A percentile compares a stretch with the other conserved stretches of the same genome.
Evolutionary conservation across 2,329 filamentous ascomycete genomes (phyloP).

Genomic region (Trichoderma gracile): DNA sequence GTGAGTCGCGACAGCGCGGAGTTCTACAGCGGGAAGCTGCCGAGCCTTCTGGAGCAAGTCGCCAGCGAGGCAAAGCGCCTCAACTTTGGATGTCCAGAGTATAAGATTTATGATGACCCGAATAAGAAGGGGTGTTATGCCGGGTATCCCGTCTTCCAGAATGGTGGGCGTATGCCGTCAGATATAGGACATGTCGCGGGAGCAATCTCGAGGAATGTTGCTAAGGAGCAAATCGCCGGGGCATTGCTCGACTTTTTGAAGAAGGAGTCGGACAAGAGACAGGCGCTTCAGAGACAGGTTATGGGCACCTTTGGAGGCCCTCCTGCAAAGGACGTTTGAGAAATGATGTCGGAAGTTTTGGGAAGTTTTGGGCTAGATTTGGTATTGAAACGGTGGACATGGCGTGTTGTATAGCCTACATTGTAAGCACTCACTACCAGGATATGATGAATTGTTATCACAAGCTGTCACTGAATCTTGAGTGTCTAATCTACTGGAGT

Average conservation of each 20-base stretch:
- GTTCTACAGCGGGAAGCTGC: conserved; percentile 9
- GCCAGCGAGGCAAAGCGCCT: conserved; percentile 39
- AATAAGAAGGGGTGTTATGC: conserved; percentile 37
- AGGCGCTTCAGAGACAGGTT: conserved; percentile 8
- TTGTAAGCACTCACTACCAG: neutral
- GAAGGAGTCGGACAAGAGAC: conserved; percentile 29
- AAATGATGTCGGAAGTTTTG: neutral
- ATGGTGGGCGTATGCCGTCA: conserved; percentile 35
- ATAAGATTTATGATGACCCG: conserved; percentile 34
- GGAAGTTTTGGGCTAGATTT: neutral
- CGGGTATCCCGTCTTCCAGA: conserved; percentile 41
- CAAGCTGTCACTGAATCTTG: neutral
- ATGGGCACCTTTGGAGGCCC: neutral
- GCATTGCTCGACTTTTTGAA: conserved; percentile 43
- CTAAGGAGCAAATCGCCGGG: conserved; percentile 45
- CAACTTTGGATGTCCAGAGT: conserved; percentile 39
- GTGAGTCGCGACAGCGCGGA: neutral
- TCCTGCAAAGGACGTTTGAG: neutral
- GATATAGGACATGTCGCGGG: conserved; percentile 39
- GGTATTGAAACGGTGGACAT: neutral
- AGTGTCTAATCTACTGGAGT: conserved; percentile 7
- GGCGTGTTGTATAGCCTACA: neutral
- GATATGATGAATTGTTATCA: neutral
- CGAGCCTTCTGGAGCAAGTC: conserved; percentile 35
- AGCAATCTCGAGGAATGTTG: conserved; percentile 39